Evolutionary conservation across 116 monocot species (phyloP), one percentile per base, ranked within the genome.

Genomic region (Zostera marina): DNA sequence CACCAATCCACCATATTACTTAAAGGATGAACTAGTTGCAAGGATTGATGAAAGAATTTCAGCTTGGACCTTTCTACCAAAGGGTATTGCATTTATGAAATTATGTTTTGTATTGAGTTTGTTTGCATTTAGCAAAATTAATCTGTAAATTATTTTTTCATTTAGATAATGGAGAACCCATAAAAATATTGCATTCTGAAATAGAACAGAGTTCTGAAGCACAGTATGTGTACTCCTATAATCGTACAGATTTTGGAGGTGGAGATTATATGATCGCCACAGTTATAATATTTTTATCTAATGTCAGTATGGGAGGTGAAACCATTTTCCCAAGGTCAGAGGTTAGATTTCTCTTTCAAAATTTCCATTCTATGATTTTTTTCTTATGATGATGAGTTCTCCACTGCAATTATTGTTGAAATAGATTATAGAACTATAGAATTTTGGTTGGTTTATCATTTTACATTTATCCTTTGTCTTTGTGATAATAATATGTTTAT

Each of bases 241-340:
- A 92, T 64, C 66, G 63, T 42, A 83, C 74, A 9, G 87, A 92
- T 52, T 72, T 87, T 43, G 65, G 70, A 3, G 76, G 72, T 73
- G 92, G 92, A 41, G 92, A 87, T 39, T 87, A 92, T 68, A 83
- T 81, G 20, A 66, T 81, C 47, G 92, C 92, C 13, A 92, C 92
- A 10, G 87, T 92, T 16, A 73, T 92, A 22, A 79, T 92, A 87
- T 92, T 87, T 63, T 76, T 92, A 7, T 53, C 76, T 1, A 66
- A 92, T 62, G 92, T 92, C 8, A 69, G 11, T 17, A 87, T 81
- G 63, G 92, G 92, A 55, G 92, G 92, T 17, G 87, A 92, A 59
- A 92, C 92, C 8, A 81, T 92, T 14, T 92, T 92, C 67, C 92
- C 92, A n/a, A 14, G 23, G 13, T 80, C 87, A 22, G 80, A 84